Conservation (phyloP, 257 asterid genomes). For the Solanum clarkiae region DNA sequence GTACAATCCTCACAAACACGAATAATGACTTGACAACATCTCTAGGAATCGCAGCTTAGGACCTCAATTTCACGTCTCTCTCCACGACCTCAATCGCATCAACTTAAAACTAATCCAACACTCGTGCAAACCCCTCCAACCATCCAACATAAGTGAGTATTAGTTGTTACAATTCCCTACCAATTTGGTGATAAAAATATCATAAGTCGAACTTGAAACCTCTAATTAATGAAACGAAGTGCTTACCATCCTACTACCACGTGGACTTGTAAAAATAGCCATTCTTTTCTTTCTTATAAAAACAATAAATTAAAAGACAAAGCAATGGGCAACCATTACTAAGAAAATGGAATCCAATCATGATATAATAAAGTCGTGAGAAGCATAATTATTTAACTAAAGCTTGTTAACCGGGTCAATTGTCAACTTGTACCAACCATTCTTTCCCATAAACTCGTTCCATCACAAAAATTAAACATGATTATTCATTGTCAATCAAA, state of each 20-base stretch:
- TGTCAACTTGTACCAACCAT: neutral
- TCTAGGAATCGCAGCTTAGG: neutral
- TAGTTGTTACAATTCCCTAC: neutral
- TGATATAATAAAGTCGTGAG: neutral
- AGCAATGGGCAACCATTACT: neutral
- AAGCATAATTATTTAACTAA: neutral
- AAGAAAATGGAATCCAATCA: neutral
- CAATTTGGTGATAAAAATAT: too few species aligned
- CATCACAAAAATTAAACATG: neutral
- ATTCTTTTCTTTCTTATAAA: neutral
- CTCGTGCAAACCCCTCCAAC: neutral
- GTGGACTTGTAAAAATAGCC: neutral
- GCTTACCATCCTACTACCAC: neutral
- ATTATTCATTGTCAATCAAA: neutral
- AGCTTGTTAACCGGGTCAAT: conserved; percentile 1
- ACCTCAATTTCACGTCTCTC: neutral
- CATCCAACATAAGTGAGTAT: neutral
- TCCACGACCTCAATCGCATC: neutral
- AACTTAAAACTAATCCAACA: conserved; percentile 23
- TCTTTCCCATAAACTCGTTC: neutral
- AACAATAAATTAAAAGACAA: neutral
- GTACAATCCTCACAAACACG: too few species aligned
- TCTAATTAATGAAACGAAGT: neutral
- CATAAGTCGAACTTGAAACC: neutral
- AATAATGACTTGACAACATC: neutral